A percentile compares a stretch with the other conserved stretches of the same genome.
Conservation (phyloP, 2,329 filamentous ascomycete genomes). For the Phialemoniopsis sp. region DNA sequence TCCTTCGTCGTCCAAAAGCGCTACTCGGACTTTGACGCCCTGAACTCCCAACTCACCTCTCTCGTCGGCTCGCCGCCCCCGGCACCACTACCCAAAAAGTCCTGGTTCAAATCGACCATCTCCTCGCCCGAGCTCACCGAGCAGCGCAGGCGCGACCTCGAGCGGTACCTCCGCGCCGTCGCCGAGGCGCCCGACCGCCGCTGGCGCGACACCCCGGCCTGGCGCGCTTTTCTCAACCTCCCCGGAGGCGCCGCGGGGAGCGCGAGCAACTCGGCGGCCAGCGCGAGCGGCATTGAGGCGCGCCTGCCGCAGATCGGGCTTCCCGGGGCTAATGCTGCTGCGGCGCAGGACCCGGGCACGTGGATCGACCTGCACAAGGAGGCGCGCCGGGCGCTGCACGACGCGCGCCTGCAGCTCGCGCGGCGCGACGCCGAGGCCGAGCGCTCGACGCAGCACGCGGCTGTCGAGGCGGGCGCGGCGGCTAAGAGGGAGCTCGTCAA, state of each 20-base stretch:
- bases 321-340: slow-evolving; percentile 25
- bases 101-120: slow-evolving; percentile 73
- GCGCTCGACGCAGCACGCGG: slow-evolving; percentile 22
- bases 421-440: slow-evolving; percentile 58
- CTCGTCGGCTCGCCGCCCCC: slow-evolving; percentile 63
- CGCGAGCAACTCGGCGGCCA: slow-evolving; percentile 22
- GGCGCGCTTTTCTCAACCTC: slow-evolving; percentile 70
- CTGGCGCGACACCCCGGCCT: slow-evolving; percentile 71
- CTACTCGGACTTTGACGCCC: slow-evolving; percentile 72
- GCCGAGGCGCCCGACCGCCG: slow-evolving; percentile 68
- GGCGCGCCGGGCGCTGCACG: slow-evolving; percentile 67
- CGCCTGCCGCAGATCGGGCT: slow-evolving; percentile 27
- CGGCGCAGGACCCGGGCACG: slow-evolving; percentile 55
- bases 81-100: slow-evolving; percentile 64
- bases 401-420: slow-evolving; percentile 62
- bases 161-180: slow-evolving; percentile 68
- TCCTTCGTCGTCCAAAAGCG: slow-evolving; percentile 75
- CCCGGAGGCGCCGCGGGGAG: slow-evolving; percentile 34
- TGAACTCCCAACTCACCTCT: slow-evolving; percentile 59
- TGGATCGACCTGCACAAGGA: slow-evolving; percentile 77
- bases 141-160: slow-evolving; percentile 62
- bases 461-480: slow-evolving; percentile 62
- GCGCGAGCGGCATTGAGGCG: slow-evolving; percentile 29
- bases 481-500: slow-evolving; percentile 71
- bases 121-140: slow-evolving; percentile 67